Evolutionary conservation across 768 basidiomycete species (phyloP).

Genomic region (Porphyrellus cyaneotinctus): DNA sequence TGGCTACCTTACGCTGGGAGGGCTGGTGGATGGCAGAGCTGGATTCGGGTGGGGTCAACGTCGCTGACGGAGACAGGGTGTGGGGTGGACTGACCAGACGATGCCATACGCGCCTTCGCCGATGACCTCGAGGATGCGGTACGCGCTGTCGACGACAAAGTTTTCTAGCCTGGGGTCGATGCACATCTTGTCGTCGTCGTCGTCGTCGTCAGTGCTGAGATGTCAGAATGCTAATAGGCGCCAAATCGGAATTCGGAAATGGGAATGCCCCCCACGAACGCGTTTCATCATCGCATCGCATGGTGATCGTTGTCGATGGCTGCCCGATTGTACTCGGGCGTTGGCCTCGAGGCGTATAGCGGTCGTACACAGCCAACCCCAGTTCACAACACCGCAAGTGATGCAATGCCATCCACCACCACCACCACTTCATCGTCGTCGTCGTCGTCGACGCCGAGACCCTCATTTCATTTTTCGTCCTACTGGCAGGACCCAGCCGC

Average conservation of each 20-base stretch:
- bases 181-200: conserved; percentile 17
- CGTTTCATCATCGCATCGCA: neutral
- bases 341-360: no score
- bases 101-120: conserved; percentile 96
- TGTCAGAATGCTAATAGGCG: no score
- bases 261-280: neutral
- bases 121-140: conserved; percentile 77
- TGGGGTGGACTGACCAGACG: conserved; percentile 49
- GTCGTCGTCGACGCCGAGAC: no score
- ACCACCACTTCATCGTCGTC: no score
- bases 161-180: conserved; percentile 34
- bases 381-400: no score
- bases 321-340: no score
- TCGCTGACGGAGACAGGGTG: neutral
- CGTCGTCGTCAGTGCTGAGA: conserved; percentile 9
- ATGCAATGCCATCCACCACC: no score
- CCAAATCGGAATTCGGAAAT: conserved; percentile 25
- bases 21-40: conserved; percentile 76
- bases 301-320: neutral
- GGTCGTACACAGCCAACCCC: no score
- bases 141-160: conserved; percentile 52
- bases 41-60: neutral
- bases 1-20: conserved; percentile 83
- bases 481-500: neutral
- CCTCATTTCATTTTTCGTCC: no score